Percentiles rank a stretch among this genome's conserved stretches.
These are phyloP conservation scores for Coprinopsis sp. DNA, from an alignment of 768 basidiomycete genomes.

Conservation along the genomic window DNA sequence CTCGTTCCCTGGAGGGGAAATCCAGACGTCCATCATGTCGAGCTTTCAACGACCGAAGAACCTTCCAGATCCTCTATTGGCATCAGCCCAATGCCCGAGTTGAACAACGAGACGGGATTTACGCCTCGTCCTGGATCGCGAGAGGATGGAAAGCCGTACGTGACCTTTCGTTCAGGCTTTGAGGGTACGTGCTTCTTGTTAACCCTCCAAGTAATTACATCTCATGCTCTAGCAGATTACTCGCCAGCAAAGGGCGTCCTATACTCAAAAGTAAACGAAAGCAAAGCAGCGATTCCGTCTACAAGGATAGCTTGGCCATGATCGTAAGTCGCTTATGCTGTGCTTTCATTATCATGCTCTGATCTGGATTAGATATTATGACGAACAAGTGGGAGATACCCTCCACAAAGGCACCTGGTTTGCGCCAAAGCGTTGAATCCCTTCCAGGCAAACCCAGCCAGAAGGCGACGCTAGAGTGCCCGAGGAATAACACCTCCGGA, in stretches of 20 bases:
- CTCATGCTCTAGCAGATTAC: neutral
- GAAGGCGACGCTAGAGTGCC: conserved; percentile 44
- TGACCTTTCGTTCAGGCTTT: conserved; percentile 2
- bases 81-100: conserved; percentile 46
- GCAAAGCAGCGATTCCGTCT: neutral
- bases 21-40: neutral
- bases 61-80: conserved; percentile 32
- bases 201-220: neutral
- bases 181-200: conserved; percentile 1
- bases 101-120: conserved; percentile 36
- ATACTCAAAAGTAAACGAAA: too few species aligned
- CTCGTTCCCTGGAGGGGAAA: neutral
- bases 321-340: neutral
- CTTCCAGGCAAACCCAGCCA: conserved; percentile 45
- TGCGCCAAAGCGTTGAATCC: conserved; percentile 40
- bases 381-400: conserved; percentile 7
- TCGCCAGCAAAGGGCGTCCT: conserved; percentile 3
- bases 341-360: too few species aligned
- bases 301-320: neutral
- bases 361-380: conserved; percentile 8
- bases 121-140: conserved; percentile 43
- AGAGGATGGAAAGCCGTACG: conserved; percentile 4
- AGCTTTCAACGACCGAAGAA: conserved; percentile 19
- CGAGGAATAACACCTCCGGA: conserved; percentile 37
- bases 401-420: conserved; percentile 15